Evolutionary conservation across 2,329 filamentous ascomycete genomes (phyloP), one percentile per base, ranked within the genome.

Genomic region (Aspergillus texensis): DNA sequence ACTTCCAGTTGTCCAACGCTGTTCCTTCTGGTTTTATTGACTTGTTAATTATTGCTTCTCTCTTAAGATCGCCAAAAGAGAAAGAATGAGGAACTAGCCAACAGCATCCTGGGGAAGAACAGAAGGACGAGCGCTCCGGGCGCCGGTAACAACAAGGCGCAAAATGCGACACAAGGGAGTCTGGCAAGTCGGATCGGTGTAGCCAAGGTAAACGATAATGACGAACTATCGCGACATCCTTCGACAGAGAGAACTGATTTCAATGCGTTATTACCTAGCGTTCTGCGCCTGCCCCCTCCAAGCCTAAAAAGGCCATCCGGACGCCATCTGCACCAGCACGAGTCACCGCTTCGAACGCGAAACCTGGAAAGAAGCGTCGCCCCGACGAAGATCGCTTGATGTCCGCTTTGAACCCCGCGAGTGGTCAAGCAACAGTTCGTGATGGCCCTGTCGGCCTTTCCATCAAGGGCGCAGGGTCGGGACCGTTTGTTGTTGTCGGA

Each of bases 131-230:
- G 79, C 69, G 79, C 79, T 6, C 79, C 84, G 12, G 80, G 79
- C 21, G 75, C 81, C 28, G 80, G 78, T 24, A 48, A 26, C 57
- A 79, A 70, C 65, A 75, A 75, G 67, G 77, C 76, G 64, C 73
- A 79, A 71, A 72, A 75, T 73, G 65, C 77, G 70, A 81, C 76
- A 73, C 82, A 80, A 66, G 79, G 77, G 2, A 83, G 79, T 57
- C 79, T 89, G 34, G 84, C 87, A 57, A 89, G 87, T 75, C 81
- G 86, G 75, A 84, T 87, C 62, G 85, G 86, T 54, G 79, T 88
- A 39, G 80, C 80, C 64, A 89, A 89, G 82, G 85, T 80, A 77
- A 65, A 65, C 58, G 48, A 34, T 64, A 59, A 39, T 21, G 30
- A 21, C 21, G 34, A 30, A 21, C 19, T 21, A 41, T 16, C 28